These are phyloP conservation scores for Podila minutissima DNA, from an alignment of 192 early-diverging fungal genomes.

Conservation along the genomic window DNA sequence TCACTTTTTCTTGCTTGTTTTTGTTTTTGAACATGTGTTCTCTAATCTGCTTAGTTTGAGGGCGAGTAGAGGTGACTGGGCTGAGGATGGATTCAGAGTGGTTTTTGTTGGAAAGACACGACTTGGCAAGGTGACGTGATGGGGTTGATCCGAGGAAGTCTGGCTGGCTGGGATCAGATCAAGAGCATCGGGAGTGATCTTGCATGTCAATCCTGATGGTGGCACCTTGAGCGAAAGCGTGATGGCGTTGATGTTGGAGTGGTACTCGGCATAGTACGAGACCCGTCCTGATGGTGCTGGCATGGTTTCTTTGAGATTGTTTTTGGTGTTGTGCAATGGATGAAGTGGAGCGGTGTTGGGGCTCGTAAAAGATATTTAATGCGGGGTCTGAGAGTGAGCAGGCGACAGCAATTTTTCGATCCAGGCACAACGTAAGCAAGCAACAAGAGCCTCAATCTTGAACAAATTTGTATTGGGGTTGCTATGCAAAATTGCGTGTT, in stretches of 20 bases:
- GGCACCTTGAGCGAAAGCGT: constrained; percentile 31
- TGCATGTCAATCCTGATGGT: constrained; percentile 26
- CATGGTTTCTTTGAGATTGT: neutral
- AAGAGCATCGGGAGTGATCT: constrained; percentile 22
- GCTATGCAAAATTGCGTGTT: too few relatives aligned
- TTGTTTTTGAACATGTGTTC: too few relatives aligned
- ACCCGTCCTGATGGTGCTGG: neutral
- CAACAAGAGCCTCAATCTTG: too few relatives aligned
- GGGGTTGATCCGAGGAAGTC: neutral
- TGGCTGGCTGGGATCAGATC: constrained; percentile 16
- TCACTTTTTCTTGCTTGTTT: too few relatives aligned
- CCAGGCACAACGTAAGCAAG: too few relatives aligned
- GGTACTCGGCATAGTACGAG: constrained; percentile 33
- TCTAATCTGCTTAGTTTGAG: too few relatives aligned
- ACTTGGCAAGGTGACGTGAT: constrained; percentile 9
- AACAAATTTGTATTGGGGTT: too few relatives aligned
- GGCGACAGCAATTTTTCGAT: too few relatives aligned
- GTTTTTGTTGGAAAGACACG: constrained; percentile 33
- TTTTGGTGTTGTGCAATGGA: neutral
- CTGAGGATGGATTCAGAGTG: too few relatives aligned
- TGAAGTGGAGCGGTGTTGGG: neutral
- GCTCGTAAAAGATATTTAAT: neutral
- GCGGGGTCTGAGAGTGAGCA: too few relatives aligned
- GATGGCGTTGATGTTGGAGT: constrained; percentile 51
- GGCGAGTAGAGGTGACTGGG: too few relatives aligned